phyloP scores from a whole-genome alignment of 202 grass and related monocot species.

The Digitaria exilis region DNA sequence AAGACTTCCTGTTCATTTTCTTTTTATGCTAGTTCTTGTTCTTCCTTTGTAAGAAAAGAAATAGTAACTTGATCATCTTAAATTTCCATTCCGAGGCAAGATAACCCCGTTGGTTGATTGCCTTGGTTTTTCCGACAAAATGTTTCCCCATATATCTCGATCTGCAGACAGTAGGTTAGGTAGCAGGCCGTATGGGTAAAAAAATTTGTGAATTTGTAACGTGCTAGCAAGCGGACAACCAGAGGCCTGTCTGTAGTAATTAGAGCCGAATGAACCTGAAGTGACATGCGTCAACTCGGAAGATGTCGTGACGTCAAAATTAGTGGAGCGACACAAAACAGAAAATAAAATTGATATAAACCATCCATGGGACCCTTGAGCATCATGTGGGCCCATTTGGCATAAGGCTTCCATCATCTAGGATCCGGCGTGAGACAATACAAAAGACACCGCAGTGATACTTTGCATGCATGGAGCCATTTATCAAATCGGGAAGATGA shows the following conservation, averaged over 20 bases:
- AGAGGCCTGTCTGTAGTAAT: neutral
- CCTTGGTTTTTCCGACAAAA: too few relatives aligned
- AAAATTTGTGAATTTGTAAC: too few relatives aligned
- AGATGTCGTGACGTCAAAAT: conserved; percentile 5
- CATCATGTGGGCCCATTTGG: too few relatives aligned
- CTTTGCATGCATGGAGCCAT: too few relatives aligned
- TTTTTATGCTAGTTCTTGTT: neutral
- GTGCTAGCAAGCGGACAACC: neutral
- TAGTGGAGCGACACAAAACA: neutral
- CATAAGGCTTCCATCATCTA: neutral
- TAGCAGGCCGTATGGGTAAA: too few relatives aligned
- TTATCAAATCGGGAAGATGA: too few relatives aligned
- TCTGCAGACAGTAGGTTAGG: neutral
- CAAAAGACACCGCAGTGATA: too few relatives aligned
- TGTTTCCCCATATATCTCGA: neutral
- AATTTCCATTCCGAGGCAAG: neutral
- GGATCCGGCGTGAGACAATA: too few relatives aligned
- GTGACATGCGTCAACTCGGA: neutral
- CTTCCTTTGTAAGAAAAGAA: neutral
- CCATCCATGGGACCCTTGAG: too few relatives aligned
- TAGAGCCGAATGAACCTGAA: neutral
- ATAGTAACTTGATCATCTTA: neutral
- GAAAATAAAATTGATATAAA: neutral
- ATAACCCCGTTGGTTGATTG: too few relatives aligned
- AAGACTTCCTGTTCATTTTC: neutral